Conservation (phyloP, 306 rosid species). For the Corylus avellana region DNA sequence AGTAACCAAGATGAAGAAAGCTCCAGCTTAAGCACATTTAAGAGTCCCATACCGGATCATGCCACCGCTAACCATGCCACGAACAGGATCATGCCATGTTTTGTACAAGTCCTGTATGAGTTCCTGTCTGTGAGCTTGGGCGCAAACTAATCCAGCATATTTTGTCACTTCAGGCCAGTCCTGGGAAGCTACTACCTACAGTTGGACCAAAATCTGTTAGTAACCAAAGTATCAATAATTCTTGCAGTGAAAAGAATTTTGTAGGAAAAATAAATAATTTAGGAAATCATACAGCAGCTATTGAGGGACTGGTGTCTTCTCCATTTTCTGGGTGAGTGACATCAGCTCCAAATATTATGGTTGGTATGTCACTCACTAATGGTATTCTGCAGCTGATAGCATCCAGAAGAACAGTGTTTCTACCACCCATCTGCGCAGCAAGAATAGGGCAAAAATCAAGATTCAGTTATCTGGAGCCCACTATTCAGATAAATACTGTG, state of each 20-base stretch:
- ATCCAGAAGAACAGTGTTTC: constrained; percentile 92
- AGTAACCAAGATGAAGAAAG: constrained; percentile 10
- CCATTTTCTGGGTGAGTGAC: constrained; percentile 97
- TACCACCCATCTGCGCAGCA: constrained; percentile 91
- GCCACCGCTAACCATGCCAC: constrained; percentile 89
- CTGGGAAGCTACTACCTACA: constrained; percentile 94
- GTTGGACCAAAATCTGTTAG: constrained; percentile 30
- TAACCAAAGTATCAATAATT: constrained; percentile 14
- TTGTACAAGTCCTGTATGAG: constrained; percentile 89
- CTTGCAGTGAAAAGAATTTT: neutral
- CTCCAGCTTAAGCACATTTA: constrained; percentile 5
- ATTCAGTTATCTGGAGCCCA: neutral
- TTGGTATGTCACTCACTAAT: constrained; percentile 87
- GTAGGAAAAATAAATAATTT: neutral
- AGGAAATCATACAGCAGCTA: constrained; percentile 70
- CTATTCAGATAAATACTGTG: neutral
- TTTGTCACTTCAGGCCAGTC: constrained; percentile 98
- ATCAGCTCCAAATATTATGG: constrained; percentile 92
- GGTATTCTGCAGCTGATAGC: constrained; percentile 96
- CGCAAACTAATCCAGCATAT: constrained; percentile 90
- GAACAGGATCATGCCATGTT: constrained; percentile 93
- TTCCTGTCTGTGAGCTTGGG: constrained; percentile 95
- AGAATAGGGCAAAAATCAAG: constrained; percentile 15
- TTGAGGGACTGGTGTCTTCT: constrained; percentile 91
- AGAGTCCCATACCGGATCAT: constrained; percentile 68